These are phyloP conservation scores for Cyberlindnera mycetangii DNA, from an alignment of 805 yeast genomes.

Conservation along the genomic window DNA sequence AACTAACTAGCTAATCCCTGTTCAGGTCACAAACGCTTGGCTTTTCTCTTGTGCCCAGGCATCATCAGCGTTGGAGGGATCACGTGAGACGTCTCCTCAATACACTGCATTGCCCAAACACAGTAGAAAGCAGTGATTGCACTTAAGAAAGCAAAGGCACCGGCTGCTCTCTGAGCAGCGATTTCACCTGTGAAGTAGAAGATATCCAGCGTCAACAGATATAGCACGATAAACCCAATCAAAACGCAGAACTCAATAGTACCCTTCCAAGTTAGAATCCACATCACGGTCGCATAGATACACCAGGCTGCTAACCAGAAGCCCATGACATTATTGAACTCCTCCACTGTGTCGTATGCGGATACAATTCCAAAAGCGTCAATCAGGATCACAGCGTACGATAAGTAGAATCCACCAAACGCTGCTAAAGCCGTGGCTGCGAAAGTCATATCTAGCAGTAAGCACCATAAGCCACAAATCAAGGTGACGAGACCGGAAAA, in stretches of 20 bases:
- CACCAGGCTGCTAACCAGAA: slow-evolving; percentile 51
- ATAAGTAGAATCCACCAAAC: slow-evolving; percentile 56
- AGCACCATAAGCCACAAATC: slow-evolving; percentile 50
- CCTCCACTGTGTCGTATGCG: slow-evolving; percentile 37
- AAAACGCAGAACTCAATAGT: slow-evolving; percentile 43
- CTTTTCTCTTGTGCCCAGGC: slow-evolving; percentile 12
- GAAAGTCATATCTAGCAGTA: slow-evolving; percentile 51
- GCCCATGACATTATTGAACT: slow-evolving; percentile 43
- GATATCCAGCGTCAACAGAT: slow-evolving; percentile 38
- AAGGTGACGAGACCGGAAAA: slow-evolving; percentile 50
- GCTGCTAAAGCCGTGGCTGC: slow-evolving; percentile 50
- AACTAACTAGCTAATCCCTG: too few species aligned
- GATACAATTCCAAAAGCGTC: slow-evolving; percentile 41
- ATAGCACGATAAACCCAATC: slow-evolving; percentile 16
- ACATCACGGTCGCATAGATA: slow-evolving; percentile 44
- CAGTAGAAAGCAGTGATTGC: slow-evolving; percentile 45
- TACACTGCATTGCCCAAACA: slow-evolving; percentile 43
- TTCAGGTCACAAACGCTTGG: slow-evolving; percentile 6
- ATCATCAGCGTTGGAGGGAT: slow-evolving; percentile 15
- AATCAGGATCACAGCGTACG: slow-evolving; percentile 45
- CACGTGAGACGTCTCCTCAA: slow-evolving; percentile 9
- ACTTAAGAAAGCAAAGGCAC: slow-evolving; percentile 43
- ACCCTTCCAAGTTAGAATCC: slow-evolving; percentile 47
- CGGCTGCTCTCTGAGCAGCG: slow-evolving; percentile 42
- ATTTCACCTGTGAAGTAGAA: slow-evolving; percentile 38